phyloP scores from a whole-genome alignment of 108 stramenopile species.

The Nannochloropsis oceanica region DNA sequence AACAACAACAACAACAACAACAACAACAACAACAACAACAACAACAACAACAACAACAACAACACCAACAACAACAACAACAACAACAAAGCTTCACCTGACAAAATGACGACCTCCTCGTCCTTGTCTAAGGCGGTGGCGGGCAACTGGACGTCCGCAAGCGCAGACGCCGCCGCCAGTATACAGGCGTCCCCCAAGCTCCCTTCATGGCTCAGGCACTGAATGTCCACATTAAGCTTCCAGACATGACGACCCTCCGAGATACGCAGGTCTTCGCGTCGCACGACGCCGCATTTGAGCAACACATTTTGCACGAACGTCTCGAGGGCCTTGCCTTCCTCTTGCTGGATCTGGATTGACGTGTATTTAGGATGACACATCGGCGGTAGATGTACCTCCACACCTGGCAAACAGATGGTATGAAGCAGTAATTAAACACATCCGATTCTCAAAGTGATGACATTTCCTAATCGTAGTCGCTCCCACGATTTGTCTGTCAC shows the following conservation, averaged over 20 bases:
- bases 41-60: background rate
- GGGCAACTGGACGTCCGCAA: constrained; percentile 8
- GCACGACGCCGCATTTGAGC: background rate
- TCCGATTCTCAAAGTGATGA: background rate
- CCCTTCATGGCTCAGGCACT: constrained; percentile 24
- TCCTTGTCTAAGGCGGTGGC: background rate
- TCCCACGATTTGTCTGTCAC: background rate
- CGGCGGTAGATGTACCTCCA: constrained; percentile 11
- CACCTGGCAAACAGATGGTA: background rate
- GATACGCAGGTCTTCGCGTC: constrained; percentile 8
- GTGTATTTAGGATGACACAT: constrained; percentile 15
- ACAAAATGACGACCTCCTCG: constrained; percentile 3
- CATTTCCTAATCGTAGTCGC: background rate
- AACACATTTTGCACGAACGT: constrained; percentile 14
- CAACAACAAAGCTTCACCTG: background rate
- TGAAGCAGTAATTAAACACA: too few species aligned
- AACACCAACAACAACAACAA: background rate
- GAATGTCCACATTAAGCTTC: constrained; percentile 17
- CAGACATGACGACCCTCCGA: constrained; percentile 5
- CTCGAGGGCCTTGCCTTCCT: constrained; percentile 17
- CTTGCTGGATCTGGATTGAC: constrained; percentile 2
- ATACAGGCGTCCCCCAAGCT: constrained; percentile 12
- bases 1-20: background rate
- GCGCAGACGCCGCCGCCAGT: constrained; percentile 8
- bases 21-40: background rate